A percentile compares a stretch with the other conserved stretches of the same genome.
Evolutionary conservation across 306 rosid species (phyloP).

Genomic region (Acacia confusa): DNA sequence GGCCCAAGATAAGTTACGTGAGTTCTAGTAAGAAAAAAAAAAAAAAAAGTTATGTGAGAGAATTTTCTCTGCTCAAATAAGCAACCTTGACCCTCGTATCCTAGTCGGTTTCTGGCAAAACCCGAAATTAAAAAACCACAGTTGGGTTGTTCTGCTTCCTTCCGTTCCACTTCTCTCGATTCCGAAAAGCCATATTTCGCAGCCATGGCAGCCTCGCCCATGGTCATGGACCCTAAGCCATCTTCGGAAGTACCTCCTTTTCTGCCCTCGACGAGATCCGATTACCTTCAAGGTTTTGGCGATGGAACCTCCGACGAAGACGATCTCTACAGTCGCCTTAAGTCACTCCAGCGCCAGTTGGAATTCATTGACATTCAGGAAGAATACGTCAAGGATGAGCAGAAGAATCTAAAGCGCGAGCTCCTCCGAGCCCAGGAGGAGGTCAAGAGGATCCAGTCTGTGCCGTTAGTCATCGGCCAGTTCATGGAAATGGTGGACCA

Average conservation of each 20-base stretch:
- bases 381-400: conserved; percentile 92
- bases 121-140: no score
- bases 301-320: conserved; percentile 63
- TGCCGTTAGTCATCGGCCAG: conserved; percentile 95
- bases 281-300: conserved; percentile 43
- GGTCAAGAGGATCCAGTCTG: conserved; percentile 96
- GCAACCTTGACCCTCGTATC: no score
- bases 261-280: conserved; percentile 56
- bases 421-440: conserved; percentile 94
- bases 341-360: conserved; percentile 74
- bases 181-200: background rate
- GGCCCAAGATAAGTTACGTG: no score
- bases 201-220: conserved; percentile 73
- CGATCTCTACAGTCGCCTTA: conserved; percentile 83
- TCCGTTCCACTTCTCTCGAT: background rate
- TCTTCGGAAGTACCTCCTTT: conserved; percentile 65
- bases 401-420: conserved; percentile 95
- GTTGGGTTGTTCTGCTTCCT: background rate
- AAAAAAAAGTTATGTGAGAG: no score
- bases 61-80: no score
- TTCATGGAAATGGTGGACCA: conserved; percentile 98
- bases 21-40: no score
- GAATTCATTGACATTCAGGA: conserved; percentile 95
- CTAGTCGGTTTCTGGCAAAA: no score
- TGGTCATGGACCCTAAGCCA: conserved; percentile 76